Conservation (phyloP, 768 basidiomycete genomes). For the Zangia roseola region DNA sequence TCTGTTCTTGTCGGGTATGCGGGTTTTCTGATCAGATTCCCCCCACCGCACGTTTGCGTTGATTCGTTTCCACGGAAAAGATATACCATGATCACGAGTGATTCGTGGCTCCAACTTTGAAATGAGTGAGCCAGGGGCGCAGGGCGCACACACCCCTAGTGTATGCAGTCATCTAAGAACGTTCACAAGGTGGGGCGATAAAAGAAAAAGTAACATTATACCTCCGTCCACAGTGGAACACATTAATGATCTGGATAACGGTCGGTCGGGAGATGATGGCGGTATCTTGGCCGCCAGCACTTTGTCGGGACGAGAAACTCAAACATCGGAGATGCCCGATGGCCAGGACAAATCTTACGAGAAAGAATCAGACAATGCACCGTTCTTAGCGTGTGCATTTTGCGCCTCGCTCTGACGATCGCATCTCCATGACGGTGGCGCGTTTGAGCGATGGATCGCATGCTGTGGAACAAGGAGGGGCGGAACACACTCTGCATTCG, state of each 20-base stretch:
- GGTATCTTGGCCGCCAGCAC: no score
- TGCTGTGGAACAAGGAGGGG: not conserved
- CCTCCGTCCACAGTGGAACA: constrained; percentile 13
- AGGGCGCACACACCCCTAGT: not conserved
- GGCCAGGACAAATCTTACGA: constrained; percentile 8
- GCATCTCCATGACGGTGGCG: constrained; percentile 15
- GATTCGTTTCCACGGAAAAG: not conserved
- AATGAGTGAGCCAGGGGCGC: not conserved
- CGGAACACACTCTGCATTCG: not conserved
- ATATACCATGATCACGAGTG: not conserved
- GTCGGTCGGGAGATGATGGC: no score
- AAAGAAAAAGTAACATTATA: not conserved
- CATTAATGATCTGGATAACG: constrained; percentile 19
- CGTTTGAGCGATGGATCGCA: constrained; percentile 16
- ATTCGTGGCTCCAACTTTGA: no score
- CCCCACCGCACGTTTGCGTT: constrained; percentile 1
- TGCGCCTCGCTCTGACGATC: not conserved
- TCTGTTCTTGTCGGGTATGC: constrained; percentile 1
- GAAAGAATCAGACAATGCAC: not conserved
- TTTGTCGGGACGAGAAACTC: constrained; percentile 3
- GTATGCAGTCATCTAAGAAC: constrained; percentile 1
- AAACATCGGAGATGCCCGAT: constrained; percentile 14
- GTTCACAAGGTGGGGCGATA: not conserved
- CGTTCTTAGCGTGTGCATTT: not conserved
- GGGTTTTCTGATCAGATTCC: constrained; percentile 5